Evolutionary conservation across 192 early-diverging fungal species (phyloP), one percentile per base, ranked within the genome.

Genomic region (Chytriomyces sp.): DNA sequence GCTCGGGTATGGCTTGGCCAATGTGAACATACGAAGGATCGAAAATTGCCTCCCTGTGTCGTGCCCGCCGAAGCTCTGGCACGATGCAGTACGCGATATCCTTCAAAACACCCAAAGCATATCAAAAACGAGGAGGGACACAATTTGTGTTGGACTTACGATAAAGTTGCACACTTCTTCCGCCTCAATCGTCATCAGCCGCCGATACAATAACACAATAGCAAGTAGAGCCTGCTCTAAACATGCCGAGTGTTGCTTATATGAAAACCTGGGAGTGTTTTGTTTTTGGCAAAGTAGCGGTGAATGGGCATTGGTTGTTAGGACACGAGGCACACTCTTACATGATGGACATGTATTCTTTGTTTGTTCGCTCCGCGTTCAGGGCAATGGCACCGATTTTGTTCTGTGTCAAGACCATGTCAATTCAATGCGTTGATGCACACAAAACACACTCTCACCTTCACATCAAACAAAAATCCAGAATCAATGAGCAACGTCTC

Each of bases 121-220:
- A 26, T 23, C 20, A 65, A 28, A 64, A 24, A 64, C n/a, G 63
- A 64, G 63, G n/a, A 26, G 13, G 28, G 46, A 50, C 2, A 35
- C 0, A 35, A 35, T 35, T 35, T 35, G 0, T 4, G 16, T 68
- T 6, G 13, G 46, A 68, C 67, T 75, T 13, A 75, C 73, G 23
- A 68, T 35, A 43, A 76, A 67, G 26, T 76, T 76, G n/a, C 28
- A 28, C 13, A 20, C 23, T 26, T 67, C 62, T 43, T 76, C 75
- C 11, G 46, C 20, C 18, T 76, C 49, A 23, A 64, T 76, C 10
- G 75, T 76, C 64, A 76, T 63, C 5, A 76, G 48, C 49, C 75
- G 11, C 20, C 75, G 63, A 35, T 76, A 67, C 3, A 76, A 9
- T 3, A 50, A 23, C 16, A 45, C 24, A 10, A 76, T 45, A n/a